Evolutionary conservation across 345 rosid genomes (phyloP).

Genomic region (Acer yangbiense): DNA sequence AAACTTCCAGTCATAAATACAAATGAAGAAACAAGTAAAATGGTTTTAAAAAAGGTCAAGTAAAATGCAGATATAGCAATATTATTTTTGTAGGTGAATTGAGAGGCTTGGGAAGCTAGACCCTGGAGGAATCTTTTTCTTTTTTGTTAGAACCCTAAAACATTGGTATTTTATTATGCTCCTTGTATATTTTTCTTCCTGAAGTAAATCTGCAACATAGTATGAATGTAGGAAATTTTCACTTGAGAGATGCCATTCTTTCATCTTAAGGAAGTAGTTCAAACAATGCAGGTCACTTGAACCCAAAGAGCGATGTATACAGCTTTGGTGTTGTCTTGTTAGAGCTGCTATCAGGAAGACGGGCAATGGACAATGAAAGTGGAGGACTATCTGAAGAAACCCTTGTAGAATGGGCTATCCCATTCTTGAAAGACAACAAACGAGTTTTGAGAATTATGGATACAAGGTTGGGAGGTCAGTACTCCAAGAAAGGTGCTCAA

Average conservation of each 20-base stretch:
- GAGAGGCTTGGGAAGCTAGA: too few relatives aligned
- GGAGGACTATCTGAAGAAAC: constrained; percentile 51
- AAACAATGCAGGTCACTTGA: constrained; percentile 70
- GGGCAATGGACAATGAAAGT: constrained; percentile 61
- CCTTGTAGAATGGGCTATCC: constrained; percentile 83
- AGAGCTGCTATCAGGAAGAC: constrained; percentile 70
- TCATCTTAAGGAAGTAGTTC: constrained; percentile 5
- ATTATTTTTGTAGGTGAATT: background rate
- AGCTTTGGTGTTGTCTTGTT: constrained; percentile 85
- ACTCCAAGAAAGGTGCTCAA: constrained; percentile 80
- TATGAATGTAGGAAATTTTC: background rate
- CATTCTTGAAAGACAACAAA: constrained; percentile 62
- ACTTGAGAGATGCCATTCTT: background rate
- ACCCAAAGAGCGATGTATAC: constrained; percentile 88
- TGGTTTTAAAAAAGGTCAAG: background rate
- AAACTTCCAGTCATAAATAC: background rate
- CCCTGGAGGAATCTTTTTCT: background rate
- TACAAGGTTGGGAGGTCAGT: constrained; percentile 80
- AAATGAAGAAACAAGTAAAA: background rate
- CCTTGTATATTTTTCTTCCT: background rate
- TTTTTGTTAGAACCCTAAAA: background rate
- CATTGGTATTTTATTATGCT: background rate
- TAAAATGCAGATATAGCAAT: background rate
- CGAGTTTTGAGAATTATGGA: constrained; percentile 83
- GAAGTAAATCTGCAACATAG: background rate